Evolutionary conservation across 2,329 filamentous ascomycete genomes (phyloP).

Genomic region (Fusarium pininemorale): DNA sequence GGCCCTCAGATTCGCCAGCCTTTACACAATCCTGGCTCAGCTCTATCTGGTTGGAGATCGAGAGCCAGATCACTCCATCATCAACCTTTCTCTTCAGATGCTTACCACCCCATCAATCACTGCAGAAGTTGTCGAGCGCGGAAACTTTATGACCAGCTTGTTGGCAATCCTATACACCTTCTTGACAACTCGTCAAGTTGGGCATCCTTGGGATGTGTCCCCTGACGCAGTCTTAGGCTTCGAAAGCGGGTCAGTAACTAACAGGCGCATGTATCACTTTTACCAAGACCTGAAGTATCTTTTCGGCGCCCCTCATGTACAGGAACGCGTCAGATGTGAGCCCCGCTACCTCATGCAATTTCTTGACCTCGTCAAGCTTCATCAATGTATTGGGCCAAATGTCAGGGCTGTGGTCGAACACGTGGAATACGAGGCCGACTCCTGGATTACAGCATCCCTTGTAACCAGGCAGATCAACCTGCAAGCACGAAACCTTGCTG

Average conservation of each 20-base stretch:
- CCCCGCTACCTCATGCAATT: constrained; percentile 93
- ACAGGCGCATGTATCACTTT: constrained; percentile 96
- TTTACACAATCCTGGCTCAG: constrained; percentile 94
- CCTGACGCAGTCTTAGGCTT: constrained; percentile 89
- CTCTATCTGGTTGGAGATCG: constrained; percentile 95
- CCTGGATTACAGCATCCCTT: constrained; percentile 95
- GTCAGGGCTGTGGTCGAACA: constrained; percentile 90
- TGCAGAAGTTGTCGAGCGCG: constrained; percentile 90
- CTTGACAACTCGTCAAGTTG: constrained; percentile 93
- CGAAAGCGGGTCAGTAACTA: constrained; percentile 93
- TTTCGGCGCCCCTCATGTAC: constrained; percentile 87
- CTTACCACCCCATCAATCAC: constrained; percentile 97
- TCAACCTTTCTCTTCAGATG: constrained; percentile 96
- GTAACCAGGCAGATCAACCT: constrained; percentile 96
- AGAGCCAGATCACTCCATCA: constrained; percentile 97
- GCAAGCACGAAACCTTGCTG: constrained; percentile 86
- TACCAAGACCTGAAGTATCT: constrained; percentile 94
- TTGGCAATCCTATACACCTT: constrained; percentile 98
- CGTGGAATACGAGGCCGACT: constrained; percentile 97
- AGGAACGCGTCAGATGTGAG: constrained; percentile 83
- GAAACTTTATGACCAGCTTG: constrained; percentile 94
- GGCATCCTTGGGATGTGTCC: constrained; percentile 89
- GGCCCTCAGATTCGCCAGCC: constrained; percentile 89
- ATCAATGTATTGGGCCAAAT: constrained; percentile 97
- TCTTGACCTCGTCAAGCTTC: constrained; percentile 91